These are phyloP conservation scores for Tetradesmus obliquus DNA, from an alignment of 139 green algal genomes.

Conservation along the genomic window DNA sequence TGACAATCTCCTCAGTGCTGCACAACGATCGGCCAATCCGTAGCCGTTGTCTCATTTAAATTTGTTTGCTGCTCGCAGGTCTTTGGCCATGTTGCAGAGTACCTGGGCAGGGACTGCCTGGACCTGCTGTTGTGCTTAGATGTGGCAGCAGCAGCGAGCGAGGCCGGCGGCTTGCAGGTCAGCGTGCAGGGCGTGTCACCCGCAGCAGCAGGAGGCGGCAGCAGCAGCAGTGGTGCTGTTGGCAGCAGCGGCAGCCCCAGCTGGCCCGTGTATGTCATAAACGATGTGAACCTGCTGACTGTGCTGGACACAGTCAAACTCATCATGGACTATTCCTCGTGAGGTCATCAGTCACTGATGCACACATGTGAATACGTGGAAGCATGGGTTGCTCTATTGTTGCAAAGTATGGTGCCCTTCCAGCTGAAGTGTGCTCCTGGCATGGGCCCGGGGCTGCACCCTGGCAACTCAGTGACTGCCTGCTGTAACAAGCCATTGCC, in stretches of 20 bases:
- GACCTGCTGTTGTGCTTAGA: constrained; percentile 72
- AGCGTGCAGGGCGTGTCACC: neutral
- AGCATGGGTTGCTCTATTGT: neutral
- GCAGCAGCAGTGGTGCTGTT: neutral
- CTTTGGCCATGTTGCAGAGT: constrained; percentile 58
- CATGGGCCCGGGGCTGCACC: too few relatives aligned
- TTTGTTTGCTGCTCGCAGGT: neutral
- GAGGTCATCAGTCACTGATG: neutral
- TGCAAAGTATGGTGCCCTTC: too few relatives aligned
- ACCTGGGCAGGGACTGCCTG: constrained; percentile 68
- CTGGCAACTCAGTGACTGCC: too few relatives aligned
- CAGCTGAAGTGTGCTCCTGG: too few relatives aligned
- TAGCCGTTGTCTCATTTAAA: too few relatives aligned
- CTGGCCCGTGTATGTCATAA: constrained; percentile 48
- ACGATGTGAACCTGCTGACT: constrained; percentile 61
- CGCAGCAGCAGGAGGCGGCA: constrained; percentile 4
- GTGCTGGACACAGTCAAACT: constrained; percentile 57
- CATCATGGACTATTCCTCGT: constrained; percentile 20
- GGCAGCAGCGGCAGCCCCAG: neutral
- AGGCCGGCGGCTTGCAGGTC: neutral
- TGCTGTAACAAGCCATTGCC: too few relatives aligned
- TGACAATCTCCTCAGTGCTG: too few relatives aligned
- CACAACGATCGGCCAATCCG: too few relatives aligned
- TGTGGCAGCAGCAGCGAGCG: constrained; percentile 39
- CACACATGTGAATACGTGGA: too few relatives aligned